A percentile compares a stretch with the other conserved stretches of the same genome.
These are phyloP conservation scores for Solanum stenotomum DNA, from an alignment of 257 asterid species.

Conservation along the genomic window DNA sequence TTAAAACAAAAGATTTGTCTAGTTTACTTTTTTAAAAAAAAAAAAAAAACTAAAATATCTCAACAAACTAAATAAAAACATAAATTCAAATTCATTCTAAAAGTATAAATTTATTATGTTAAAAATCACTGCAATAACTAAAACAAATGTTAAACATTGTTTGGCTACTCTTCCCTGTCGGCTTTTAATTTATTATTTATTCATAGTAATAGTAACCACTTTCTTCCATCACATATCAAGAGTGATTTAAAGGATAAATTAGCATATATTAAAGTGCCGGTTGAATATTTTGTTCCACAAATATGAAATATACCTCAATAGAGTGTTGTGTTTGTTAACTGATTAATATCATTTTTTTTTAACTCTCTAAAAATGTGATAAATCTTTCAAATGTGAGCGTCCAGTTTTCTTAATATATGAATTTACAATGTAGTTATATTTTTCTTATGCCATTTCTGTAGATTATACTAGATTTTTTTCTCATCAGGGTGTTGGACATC, in stretches of 20 bases:
- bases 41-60: background rate
- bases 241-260: background rate
- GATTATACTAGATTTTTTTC: background rate
- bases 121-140: background rate
- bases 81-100: background rate
- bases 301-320: background rate
- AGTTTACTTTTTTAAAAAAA: background rate
- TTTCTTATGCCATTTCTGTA: background rate
- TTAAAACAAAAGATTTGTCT: background rate
- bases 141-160: background rate
- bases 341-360: too few relatives aligned
- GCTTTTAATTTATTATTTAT: background rate
- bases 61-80: background rate
- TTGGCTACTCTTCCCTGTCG: background rate
- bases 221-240: background rate
- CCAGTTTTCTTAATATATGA: background rate
- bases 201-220: background rate
- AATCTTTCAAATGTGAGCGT: too few relatives aligned
- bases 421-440: background rate
- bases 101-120: background rate
- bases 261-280: background rate
- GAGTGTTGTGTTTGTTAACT: background rate
- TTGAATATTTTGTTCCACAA: background rate
- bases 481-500: background rate
- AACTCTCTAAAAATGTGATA: too few relatives aligned